Conservation (phyloP, 1,139 yeast genomes). For the Diutina mesorugosa region DNA sequence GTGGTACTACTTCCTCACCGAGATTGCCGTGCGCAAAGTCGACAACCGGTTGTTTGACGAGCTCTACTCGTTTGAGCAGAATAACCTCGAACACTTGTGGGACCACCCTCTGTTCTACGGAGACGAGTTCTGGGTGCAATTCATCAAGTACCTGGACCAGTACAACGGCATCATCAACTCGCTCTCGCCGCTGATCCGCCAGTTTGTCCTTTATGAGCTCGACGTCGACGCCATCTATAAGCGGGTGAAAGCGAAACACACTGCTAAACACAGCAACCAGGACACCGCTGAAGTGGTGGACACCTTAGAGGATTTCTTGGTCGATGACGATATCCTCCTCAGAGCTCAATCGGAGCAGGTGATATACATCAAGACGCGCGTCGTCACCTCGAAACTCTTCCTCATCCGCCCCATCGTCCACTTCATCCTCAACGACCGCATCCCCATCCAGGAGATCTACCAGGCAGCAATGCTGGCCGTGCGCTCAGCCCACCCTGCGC, state of each 20-base stretch:
- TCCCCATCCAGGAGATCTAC: conserved; percentile 14
- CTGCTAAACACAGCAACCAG: conserved; percentile 7
- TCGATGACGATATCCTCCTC: conserved; percentile 22
- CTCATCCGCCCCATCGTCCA: conserved; percentile 25
- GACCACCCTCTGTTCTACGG: conserved; percentile 15
- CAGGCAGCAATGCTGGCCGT: conserved; percentile 12
- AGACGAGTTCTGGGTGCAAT: conserved; percentile 16
- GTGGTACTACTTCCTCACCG: conserved; percentile 37
- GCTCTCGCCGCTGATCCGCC: conserved; percentile 20
- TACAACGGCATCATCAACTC: conserved; percentile 29
- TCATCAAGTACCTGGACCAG: conserved; percentile 24
- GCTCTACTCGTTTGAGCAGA: conserved; percentile 13
- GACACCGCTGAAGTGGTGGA: conserved; percentile 10
- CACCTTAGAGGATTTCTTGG: conserved; percentile 19
- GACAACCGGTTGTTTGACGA: conserved; percentile 33
- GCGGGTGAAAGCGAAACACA: conserved; percentile 15
- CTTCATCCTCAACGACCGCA: conserved; percentile 20
- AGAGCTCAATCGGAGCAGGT: conserved; percentile 24
- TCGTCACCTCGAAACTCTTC: conserved; percentile 19
- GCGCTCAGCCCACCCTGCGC: background rate
- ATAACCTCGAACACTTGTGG: conserved; percentile 11
- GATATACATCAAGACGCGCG: conserved; percentile 27
- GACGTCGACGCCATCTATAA: conserved; percentile 22
- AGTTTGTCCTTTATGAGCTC: conserved; percentile 21
- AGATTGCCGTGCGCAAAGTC: conserved; percentile 33